Base-by-base conservation (phyloP, 2,329 filamentous ascomycete species). In the Xylaria sp. region DNA sequence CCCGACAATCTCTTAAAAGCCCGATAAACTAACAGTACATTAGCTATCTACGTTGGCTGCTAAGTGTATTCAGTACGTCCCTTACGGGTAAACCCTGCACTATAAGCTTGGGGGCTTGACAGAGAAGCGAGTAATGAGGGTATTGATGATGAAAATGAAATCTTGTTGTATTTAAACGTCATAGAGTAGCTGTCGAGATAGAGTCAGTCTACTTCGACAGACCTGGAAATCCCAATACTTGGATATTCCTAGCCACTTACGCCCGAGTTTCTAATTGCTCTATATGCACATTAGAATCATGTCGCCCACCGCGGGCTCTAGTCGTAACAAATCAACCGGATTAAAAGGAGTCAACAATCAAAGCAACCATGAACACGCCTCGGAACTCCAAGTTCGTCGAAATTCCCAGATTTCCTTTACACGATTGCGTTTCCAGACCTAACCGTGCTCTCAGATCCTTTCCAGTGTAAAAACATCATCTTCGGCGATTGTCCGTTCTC, bases 31-130 rank as follows among this genome's bases (percentile, higher is more conserved):
- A 68, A 73, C 46, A 7, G 20, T 25, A 41, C 13, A 13, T 37
- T 60, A 73, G 79, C 82, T 67, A 79, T 82, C 71, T 76, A 78
- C 62, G 77, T 78, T 52, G 79, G 79, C 70, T 84, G 83, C 73
- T 84, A 80, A 76, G 69, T 62, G 66, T 31, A 51, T 54, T 44
- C 10, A 20, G 50, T 10, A 25, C n/a, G 39, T 44, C 10, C 18
- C 15, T 37, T 13, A 18, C 3, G 18, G 20, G 34, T 15, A 12
- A 1, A 20, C 15, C 4, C 7, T 48, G 3, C 51, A 13, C 31
- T 20, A 2, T 41, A 18, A 6, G n/a, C 28, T 44, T 18, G 18
- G 37, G 39, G 44, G 34, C 23, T 57, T 63, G 54, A 62, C 37
- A 61, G 54, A 20, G 59, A 46, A 50, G 63, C 18, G 54, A 67